Evolutionary conservation across 495 filamentous ascomycete species (phyloP), one percentile per base, ranked within the genome.

Genomic region (Trichoderma gamsii): DNA sequence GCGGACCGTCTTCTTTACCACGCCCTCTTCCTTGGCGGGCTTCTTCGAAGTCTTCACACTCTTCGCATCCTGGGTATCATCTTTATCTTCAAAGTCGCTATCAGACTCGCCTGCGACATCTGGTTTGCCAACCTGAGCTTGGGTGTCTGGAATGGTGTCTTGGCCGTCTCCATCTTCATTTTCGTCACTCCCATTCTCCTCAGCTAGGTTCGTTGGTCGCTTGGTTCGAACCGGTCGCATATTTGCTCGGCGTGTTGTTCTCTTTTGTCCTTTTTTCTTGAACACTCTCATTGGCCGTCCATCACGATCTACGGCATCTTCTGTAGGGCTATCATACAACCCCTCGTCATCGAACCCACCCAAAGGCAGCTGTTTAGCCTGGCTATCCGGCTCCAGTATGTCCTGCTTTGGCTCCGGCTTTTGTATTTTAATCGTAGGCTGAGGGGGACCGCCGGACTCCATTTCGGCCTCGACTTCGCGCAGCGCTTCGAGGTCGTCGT

Each of bases 181-280:
- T 25, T 16, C 56, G 25, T 32, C 56, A 61, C 49, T 52, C 9
- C 21, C n/a, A 9, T 52, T 73, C 8, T 75, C 71, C 25, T 76
- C 73, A n/a, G 76, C 72, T 4, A 76, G 11, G 7, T 52, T 68
- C 70, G 61, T 51, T 4, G 83, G 83, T 43, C 83, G 79, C 63
- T 75, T 81, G 35, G 69, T 64, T 65, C 75, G 68, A 8, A 76
- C 79, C 18, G 84, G 84, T 63, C 73, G 86, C 87, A 96, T 94
- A 49, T 85, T 90, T n/a, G 90, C 87, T 49, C 84, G 77, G 65
- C 90, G 82, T 3, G 94, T 97, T 43, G 90, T 92, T 52, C 94
- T 84, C 78, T 98, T 98, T 74, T 92, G 88, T 0, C 94, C 94
- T 77, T 89, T 92, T 84, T 98, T 98, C 80, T 97, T 97, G 80